A percentile compares a stretch with the other conserved stretches of the same genome.
Evolutionary conservation across 495 filamentous ascomycete genomes (phyloP).

Genomic region (Annulohypoxylon bovei): DNA sequence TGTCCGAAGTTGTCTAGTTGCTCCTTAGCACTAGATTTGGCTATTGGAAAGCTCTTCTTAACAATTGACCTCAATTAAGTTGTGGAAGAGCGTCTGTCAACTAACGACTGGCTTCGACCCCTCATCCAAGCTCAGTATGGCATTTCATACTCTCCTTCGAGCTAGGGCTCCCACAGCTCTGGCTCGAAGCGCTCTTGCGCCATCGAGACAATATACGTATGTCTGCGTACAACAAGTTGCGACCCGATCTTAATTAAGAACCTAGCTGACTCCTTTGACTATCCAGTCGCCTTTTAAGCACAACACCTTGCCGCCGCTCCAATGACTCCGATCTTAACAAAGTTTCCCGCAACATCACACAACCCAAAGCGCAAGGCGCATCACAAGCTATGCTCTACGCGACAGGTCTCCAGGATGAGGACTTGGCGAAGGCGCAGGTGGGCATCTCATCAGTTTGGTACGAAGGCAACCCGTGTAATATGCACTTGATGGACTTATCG

Average conservation of each 20-base stretch:
- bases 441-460: slow-evolving; percentile 94
- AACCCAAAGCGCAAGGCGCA: slow-evolving; percentile 96
- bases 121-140: slow-evolving; percentile 43
- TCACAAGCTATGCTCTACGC: slow-evolving; percentile 99
- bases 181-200: slow-evolving; percentile 46
- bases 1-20: background rate
- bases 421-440: slow-evolving; percentile 94
- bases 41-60: slow-evolving; percentile 1
- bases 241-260: background rate
- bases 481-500: slow-evolving; percentile 93
- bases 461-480: slow-evolving; percentile 97
- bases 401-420: slow-evolving; percentile 81
- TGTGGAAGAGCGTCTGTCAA: slow-evolving; percentile 15
- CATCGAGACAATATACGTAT: slow-evolving; percentile 52
- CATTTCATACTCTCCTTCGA: slow-evolving; percentile 51
- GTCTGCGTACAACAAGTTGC: slow-evolving; percentile 17
- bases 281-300: slow-evolving; percentile 54
- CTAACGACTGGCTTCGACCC: slow-evolving; percentile 9
- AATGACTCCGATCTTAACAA: slow-evolving; percentile 74
- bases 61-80: slow-evolving; percentile 25
- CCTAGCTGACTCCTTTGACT: slow-evolving; percentile 19
- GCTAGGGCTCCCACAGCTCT: slow-evolving; percentile 55
- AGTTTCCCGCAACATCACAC: slow-evolving; percentile 84
- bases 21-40: background rate
- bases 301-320: slow-evolving; percentile 51